Percentiles rank a stretch among this genome's conserved stretches.
Evolutionary conservation across 2,329 filamentous ascomycete species (phyloP).

Genomic region (Daldinia sp.): DNA sequence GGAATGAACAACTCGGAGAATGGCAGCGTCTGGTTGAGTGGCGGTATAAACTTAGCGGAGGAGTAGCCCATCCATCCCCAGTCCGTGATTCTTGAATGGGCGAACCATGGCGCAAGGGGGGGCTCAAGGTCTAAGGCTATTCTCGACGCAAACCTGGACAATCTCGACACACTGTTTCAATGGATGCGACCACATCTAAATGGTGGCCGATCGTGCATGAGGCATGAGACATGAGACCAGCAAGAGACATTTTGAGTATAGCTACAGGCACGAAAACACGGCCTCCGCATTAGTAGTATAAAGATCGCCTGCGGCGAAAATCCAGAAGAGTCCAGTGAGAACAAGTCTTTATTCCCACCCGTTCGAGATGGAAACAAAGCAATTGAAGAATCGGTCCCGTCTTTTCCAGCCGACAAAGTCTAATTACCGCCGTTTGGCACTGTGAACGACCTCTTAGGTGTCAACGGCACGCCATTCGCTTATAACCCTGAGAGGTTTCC

Average conservation of each 20-base stretch:
- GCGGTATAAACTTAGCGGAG: slow-evolving; percentile 34
- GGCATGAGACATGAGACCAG: slow-evolving; percentile 14
- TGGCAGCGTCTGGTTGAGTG: slow-evolving; percentile 32
- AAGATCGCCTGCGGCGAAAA: slow-evolving; percentile 26
- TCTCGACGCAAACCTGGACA: slow-evolving; percentile 27
- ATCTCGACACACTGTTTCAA: slow-evolving; percentile 43
- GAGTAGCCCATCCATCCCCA: slow-evolving; percentile 31
- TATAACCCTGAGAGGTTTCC: slow-evolving; percentile 32
- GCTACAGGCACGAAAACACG: slow-evolving; percentile 14
- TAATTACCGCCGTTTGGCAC: slow-evolving; percentile 29
- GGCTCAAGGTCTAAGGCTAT: slow-evolving; percentile 27
- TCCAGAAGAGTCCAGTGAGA: slow-evolving; percentile 1
- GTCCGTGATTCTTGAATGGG: slow-evolving; percentile 35
- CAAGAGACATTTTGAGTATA: slow-evolving; percentile 25
- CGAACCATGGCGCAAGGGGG: slow-evolving; percentile 42
- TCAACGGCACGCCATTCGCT: slow-evolving; percentile 30
- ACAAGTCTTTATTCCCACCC: slow-evolving; percentile 1
- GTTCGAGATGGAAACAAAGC: slow-evolving; percentile 4
- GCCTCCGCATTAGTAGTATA: slow-evolving; percentile 26
- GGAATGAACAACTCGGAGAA: slow-evolving; percentile 31
- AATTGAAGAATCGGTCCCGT: slow-evolving; percentile 11
- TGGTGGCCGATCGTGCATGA: slow-evolving; percentile 37
- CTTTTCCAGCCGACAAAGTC: slow-evolving; percentile 5
- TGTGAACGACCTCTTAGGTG: slow-evolving; percentile 37
- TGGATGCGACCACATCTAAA: slow-evolving; percentile 35